phyloP scores from a whole-genome alignment of 495 filamentous ascomycete genomes.

The Sporormia fimetaria region DNA sequence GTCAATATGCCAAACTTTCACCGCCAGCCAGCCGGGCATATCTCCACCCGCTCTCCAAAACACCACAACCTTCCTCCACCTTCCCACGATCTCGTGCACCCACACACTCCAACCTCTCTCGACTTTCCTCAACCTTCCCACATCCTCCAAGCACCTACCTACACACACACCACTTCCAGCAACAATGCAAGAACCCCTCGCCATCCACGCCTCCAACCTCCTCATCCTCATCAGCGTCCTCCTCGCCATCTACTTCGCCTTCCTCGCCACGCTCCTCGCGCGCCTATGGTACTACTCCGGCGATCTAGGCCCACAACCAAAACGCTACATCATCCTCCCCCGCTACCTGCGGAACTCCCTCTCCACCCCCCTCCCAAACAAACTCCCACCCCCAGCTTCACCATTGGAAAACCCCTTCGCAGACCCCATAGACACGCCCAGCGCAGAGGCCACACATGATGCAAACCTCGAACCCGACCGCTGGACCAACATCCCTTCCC shows the following conservation, averaged over 20 bases:
- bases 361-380: not conserved
- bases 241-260: constrained; percentile 2
- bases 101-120: too few relatives aligned
- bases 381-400: not conserved
- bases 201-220: not conserved
- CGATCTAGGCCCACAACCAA: not conserved
- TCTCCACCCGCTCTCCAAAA: too few relatives aligned
- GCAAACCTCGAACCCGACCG: too few relatives aligned
- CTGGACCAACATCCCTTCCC: too few relatives aligned
- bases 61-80: too few relatives aligned
- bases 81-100: too few relatives aligned
- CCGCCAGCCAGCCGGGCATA: too few relatives aligned
- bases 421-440: too few relatives aligned
- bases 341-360: not conserved
- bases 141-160: too few relatives aligned
- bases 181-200: not conserved
- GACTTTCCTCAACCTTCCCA: too few relatives aligned
- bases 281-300: constrained; percentile 2
- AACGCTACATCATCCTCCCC: constrained; percentile 2
- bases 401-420: not conserved
- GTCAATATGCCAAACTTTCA: too few relatives aligned
- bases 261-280: constrained; percentile 1
- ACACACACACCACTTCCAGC: not conserved
- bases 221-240: constrained; percentile 1
- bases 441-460: too few relatives aligned